Base-by-base conservation (phyloP, 2,329 filamentous ascomycete genomes). In the Teratosphaeria epicoccoides region DNA sequence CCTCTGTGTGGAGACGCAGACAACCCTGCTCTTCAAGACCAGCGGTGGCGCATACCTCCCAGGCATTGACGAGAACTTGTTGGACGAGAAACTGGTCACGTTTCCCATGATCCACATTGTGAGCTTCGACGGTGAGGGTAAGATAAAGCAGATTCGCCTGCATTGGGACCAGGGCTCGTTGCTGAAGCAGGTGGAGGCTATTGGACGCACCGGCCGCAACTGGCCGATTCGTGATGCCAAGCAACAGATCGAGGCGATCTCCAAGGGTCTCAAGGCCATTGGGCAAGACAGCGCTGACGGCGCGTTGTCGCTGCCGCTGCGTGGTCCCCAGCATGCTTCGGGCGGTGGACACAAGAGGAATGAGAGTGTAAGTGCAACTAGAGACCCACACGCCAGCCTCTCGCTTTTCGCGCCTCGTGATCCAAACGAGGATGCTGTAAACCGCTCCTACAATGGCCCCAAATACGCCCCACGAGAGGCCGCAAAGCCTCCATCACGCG, bases 141-240 rank as follows among this genome's bases (percentile, higher is more conserved):
- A 88, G 73, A 96, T 98, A 66, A 70, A 79, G 54, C 88, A 93
- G 68, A 87, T 97, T 58, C 87, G 91, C 61, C 81, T 91, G 60
- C 88, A 85, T 68, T 98, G 93, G 93, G 93, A 98, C 68, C 93
- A 98, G 70, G 90, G 84, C 55, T 85, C 88, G 50, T 80, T 98
- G 40, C 80, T 98, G 59, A 97, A 93, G 73, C 85, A 95, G 69
- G 79, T 96, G 57, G 90, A 96, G 56, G 83, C 96, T 52, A 97
- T 98, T 69, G 91, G 93, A 63, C 85, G 84, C 66, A 84, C 85
- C 50, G 88, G 87, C 52, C 87, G 85, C 68, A 95, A 93, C 71
- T 98, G 93, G 93, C 93, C 93, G 50, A 94, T 98, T 66, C 82
- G 83, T 60, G 89, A 95, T 66, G 86, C 84, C 66, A 81, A 81